These are phyloP conservation scores for Mycena rebaudengoi DNA, from an alignment of 768 basidiomycete species.

Conservation along the genomic window DNA sequence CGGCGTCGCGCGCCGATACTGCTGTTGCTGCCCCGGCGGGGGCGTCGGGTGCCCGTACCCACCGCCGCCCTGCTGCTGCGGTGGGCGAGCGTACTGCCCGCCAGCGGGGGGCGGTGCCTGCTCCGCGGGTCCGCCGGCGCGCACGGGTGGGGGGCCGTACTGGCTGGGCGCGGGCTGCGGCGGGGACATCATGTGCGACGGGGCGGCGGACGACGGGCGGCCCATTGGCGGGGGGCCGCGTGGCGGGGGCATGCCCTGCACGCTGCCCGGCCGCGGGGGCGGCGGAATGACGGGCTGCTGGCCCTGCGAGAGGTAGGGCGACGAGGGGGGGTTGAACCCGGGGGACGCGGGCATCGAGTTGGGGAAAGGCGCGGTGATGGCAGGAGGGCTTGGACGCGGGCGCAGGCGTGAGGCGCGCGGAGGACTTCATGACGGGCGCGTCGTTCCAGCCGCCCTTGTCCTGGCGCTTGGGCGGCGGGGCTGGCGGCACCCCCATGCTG, in stretches of 20 bases:
- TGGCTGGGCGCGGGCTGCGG: conserved; percentile 59
- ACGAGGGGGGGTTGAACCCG: conserved; percentile 52
- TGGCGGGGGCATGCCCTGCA: conserved; percentile 54
- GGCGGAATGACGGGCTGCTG: conserved; percentile 63
- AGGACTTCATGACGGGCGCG: conserved; percentile 60
- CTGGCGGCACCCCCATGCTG: conserved; percentile 37
- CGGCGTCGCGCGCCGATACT: neutral
- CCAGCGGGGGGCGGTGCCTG: conserved; percentile 50
- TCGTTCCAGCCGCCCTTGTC: conserved; percentile 92
- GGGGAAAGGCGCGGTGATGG: conserved; percentile 92
- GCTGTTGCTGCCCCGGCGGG: conserved; percentile 1
- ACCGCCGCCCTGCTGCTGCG: conserved; percentile 29
- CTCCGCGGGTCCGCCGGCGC: conserved; percentile 47
- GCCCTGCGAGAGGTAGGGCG: conserved; percentile 54
- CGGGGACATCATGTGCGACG: conserved; percentile 58
- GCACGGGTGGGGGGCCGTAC: conserved; percentile 55
- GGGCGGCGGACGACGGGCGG: conserved; percentile 38
- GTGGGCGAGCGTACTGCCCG: conserved; percentile 28
- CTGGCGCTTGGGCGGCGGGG: conserved; percentile 65
- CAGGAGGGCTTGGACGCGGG: conserved; percentile 63
- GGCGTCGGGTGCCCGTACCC: conserved; percentile 20
- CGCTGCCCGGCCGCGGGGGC: conserved; percentile 71
- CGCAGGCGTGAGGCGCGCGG: conserved; percentile 58
- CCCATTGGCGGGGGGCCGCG: conserved; percentile 40
- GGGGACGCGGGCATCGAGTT: conserved; percentile 61